phyloP scores from a whole-genome alignment of 805 yeast genomes.

The Naumovozyma castellii region DNA sequence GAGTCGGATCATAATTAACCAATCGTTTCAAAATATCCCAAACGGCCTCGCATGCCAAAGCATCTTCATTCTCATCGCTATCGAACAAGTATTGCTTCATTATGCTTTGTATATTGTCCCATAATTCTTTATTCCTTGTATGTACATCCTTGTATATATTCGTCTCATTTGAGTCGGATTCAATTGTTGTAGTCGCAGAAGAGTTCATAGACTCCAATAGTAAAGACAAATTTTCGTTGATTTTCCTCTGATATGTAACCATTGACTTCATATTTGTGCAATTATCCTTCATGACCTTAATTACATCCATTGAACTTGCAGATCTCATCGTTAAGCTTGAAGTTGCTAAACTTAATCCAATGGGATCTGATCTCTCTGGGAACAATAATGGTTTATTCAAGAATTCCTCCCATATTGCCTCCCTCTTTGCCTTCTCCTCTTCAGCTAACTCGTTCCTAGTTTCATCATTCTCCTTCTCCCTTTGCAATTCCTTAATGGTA shows the following conservation, averaged over 20 bases:
- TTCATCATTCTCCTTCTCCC: background rate
- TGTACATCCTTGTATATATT: background rate
- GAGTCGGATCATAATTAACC: constrained; percentile 10
- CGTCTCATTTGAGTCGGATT: background rate
- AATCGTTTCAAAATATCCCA: constrained; percentile 9
- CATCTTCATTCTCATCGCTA: constrained; percentile 3
- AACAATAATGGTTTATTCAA: constrained; percentile 19
- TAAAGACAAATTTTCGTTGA: constrained; percentile 13
- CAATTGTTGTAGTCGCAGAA: background rate
- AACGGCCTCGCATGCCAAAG: constrained; percentile 3
- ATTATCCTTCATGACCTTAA: background rate
- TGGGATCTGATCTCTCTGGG: constrained; percentile 28
- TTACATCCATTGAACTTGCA: constrained; percentile 10
- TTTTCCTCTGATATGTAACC: constrained; percentile 11
- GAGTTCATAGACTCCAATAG: constrained; percentile 8
- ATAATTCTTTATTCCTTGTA: constrained; percentile 7
- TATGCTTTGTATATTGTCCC: constrained; percentile 8
- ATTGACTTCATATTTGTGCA: constrained; percentile 4
- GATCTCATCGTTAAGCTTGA: constrained; percentile 11
- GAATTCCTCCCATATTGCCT: constrained; percentile 12
- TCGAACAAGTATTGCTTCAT: constrained; percentile 9
- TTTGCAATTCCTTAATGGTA: constrained; percentile 11
- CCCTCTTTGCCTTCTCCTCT: constrained; percentile 2
- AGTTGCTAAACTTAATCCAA: constrained; percentile 21
- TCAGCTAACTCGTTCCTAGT: background rate